Evolutionary conservation across 2,329 filamentous ascomycete species (phyloP), one percentile per base, ranked within the genome.

Genomic region (Leptographium procerum): DNA sequence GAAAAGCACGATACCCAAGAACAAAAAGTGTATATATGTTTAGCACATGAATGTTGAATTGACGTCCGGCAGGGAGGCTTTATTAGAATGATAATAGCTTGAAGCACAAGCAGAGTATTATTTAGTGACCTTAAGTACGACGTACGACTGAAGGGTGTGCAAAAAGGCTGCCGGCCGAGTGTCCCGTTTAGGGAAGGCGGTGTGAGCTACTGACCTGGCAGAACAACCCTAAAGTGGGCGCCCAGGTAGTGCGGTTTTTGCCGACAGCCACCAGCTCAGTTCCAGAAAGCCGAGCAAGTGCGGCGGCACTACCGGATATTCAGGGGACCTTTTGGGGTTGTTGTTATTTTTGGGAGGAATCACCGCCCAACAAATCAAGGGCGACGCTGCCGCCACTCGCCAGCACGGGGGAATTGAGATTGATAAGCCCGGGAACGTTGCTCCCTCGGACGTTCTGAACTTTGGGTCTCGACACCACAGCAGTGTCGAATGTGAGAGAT

Each of bases 241-340:
- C n/a, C n/a, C n/a, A 10, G 19, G 26, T 55, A 29, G 40, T n/a
- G 53, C 53, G 53, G 53, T 55, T 55, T 55, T 55, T 55, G 36
- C 53, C 53, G 53, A 55, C 36, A n/a, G 29, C 8, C n/a, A n/a
- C 26, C 26, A 50, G 47, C 47, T 45, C 22, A n/a, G n/a, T 34
- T 13, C 48, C 29, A 36, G 31, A 19, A 28, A 50, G 51, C 51
- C 51, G 51, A 52, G 33, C 51, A 24, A 52, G 51, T 26, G 51
- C 22, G 52, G 34, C 52, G 24, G 52, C 52, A 54, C 52, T 54
- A 54, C 34, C 52, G 52, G 52, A 34, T 33, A 33, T 40, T 28
- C 47, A 28, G 45, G 45, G 24, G 45, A 48, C 22, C 24, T 26
- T 48, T 13, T 14, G 36, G 36, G 0, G 13, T n/a, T n/a, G n/a